Conservation (phyloP, 2,329 filamentous ascomycete species). For the Talaromyces sp. region DNA sequence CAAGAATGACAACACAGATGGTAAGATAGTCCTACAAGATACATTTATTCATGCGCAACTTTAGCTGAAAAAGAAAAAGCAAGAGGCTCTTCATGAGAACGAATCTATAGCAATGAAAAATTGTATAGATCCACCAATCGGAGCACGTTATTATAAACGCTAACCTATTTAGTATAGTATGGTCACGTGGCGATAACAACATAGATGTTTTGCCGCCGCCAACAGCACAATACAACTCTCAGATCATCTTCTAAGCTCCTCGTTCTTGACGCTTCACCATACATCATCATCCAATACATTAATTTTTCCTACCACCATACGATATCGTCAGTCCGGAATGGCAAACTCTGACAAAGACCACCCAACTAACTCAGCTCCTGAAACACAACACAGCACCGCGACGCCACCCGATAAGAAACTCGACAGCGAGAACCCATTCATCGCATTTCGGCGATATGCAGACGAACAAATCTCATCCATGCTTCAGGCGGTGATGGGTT, state of each 20-base stretch:
- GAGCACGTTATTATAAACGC: neutral
- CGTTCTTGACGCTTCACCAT: neutral
- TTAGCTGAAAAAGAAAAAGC: too few species aligned
- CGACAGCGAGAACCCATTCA: conserved; percentile 54
- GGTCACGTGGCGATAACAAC: conserved; percentile 31
- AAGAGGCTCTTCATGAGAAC: neutral
- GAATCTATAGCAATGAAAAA: neutral
- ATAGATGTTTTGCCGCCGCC: neutral
- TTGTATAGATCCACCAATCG: conserved; percentile 2
- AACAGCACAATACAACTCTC: neutral
- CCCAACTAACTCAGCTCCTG: conserved; percentile 1
- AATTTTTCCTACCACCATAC: too few species aligned
- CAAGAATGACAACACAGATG: too few species aligned
- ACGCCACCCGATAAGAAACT: conserved; percentile 18
- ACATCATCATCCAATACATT: neutral
- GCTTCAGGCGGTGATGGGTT: conserved; percentile 51
- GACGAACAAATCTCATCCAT: conserved; percentile 57
- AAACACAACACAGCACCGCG: conserved; percentile 16
- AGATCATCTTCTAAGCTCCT: neutral
- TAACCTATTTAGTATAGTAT: neutral
- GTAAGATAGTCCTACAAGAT: too few species aligned
- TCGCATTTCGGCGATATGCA: conserved; percentile 59
- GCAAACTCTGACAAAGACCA: conserved; percentile 6
- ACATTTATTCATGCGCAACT: too few species aligned
- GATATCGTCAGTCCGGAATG: neutral